Percentiles rank a stretch among this genome's conserved stretches.
phyloP scores from a whole-genome alignment of 495 filamentous ascomycete genomes.

The Penicillium soppii region DNA sequence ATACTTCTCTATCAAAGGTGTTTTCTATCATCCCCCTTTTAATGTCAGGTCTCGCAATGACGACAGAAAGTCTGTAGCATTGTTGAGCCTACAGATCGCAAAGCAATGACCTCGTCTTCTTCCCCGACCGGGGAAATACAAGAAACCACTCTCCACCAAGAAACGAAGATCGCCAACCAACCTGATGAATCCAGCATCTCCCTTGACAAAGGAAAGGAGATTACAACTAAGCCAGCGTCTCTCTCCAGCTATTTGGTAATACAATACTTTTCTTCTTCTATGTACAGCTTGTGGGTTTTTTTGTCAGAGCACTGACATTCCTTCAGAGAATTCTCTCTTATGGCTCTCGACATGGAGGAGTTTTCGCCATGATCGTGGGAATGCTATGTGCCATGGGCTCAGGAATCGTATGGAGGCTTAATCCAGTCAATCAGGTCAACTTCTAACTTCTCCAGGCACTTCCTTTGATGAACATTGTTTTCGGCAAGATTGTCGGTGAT shows the following conservation, averaged over 20 bases:
- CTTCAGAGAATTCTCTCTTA: not conserved
- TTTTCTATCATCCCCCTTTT: no score
- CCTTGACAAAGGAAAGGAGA: not conserved
- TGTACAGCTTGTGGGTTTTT: not conserved
- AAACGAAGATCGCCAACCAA: not conserved
- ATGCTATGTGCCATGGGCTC: not conserved
- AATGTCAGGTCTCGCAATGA: no score
- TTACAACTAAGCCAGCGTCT: not conserved
- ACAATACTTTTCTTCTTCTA: not conserved
- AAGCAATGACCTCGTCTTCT: not conserved
- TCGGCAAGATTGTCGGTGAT: conserved; percentile 40
- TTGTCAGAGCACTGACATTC: not conserved
- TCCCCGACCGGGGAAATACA: not conserved
- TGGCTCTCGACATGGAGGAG: not conserved
- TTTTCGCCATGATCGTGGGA: not conserved
- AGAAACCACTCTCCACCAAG: not conserved
- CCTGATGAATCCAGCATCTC: not conserved
- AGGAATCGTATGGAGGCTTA: not conserved
- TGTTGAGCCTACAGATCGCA: no score
- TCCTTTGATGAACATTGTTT: conserved; percentile 49
- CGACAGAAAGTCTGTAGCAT: no score
- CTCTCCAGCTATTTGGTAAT: not conserved
- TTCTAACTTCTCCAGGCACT: conserved; percentile 23
- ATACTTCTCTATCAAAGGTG: no score
- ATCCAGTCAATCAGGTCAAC: not conserved